These are phyloP conservation scores for Helotiales sp. DNA, from an alignment of 2,329 filamentous ascomycete genomes.

Conservation along the genomic window DNA sequence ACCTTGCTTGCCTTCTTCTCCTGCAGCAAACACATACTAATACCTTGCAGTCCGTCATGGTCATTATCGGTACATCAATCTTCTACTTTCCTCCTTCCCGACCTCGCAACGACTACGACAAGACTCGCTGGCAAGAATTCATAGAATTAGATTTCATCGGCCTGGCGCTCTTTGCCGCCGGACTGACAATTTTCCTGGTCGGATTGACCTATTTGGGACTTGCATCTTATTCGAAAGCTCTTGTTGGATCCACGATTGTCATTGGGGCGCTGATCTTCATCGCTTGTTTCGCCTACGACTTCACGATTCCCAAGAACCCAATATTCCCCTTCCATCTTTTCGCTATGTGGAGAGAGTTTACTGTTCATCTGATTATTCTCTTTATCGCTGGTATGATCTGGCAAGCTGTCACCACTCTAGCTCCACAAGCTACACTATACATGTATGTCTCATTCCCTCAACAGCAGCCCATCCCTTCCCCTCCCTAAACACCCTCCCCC, in stretches of 20 bases:
- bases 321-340: slow-evolving; percentile 32
- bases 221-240: slow-evolving; percentile 40
- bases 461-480: too few species aligned
- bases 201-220: slow-evolving; percentile 46
- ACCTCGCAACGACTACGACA: slow-evolving; percentile 42
- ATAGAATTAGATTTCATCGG: slow-evolving; percentile 48
- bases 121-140: slow-evolving; percentile 40
- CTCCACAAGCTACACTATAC: slow-evolving; percentile 31
- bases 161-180: slow-evolving; percentile 43
- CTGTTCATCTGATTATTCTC: slow-evolving; percentile 33
- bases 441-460: too few species aligned
- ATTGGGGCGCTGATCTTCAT: slow-evolving; percentile 21
- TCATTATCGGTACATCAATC: slow-evolving; percentile 41
- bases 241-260: slow-evolving; percentile 33
- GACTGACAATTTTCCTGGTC: slow-evolving; percentile 45
- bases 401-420: slow-evolving; percentile 31
- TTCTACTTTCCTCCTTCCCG: slow-evolving; percentile 50
- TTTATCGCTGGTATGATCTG: slow-evolving; percentile 37
- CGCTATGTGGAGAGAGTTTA: slow-evolving; percentile 33
- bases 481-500: too few species aligned
- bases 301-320: slow-evolving; percentile 38
- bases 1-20: too few species aligned
- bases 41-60: slow-evolving; percentile 39
- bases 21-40: too few species aligned
- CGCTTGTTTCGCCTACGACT: slow-evolving; percentile 33